Evolutionary conservation across 768 basidiomycete genomes (phyloP), one percentile per base, ranked within the genome.

Genomic region (Strobilomyces confusus): DNA sequence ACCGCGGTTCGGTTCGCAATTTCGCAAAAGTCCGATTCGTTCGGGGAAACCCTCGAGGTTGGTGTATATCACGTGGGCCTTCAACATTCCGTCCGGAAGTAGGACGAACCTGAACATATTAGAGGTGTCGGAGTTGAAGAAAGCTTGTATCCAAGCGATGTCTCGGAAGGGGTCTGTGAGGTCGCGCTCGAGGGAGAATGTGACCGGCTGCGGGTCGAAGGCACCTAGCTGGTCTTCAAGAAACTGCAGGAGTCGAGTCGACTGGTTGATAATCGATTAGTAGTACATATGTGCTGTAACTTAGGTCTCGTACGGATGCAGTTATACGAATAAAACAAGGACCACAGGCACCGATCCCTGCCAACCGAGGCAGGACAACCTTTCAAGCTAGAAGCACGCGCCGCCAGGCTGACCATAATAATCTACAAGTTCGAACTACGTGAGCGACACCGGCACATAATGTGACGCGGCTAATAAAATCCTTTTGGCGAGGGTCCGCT

Each of bases 71-170:
- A 69, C 69, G 56, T 77, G 73, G 6, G 79, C 77, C 58, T 76
- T 76, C 79, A 80, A 81, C 9, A 59, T 59, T 48, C 73, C 69
- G 17, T 71, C 69, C 30, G 69, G 46, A 23, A 73, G 67, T 14
- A 74, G 79, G 36, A 83, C 73, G 11, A 79, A 67, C 33, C 77
- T 76, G 47, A 78, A 71, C 47, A 83, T 60, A 32, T 78, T 80
- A 45, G 66, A 69, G 30, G 70, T 75, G 53, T 75, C 70, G 59
- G 84, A 78, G 20, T 71, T 68, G 66, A 80, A 75, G 52, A 64
- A 62, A 0, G 68, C 69, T 41, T 77, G 77, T n/a, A 80, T 63
- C 75, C 72, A 80, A 14, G 64, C 63, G 3, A 78, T 38, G 44
- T 77, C 77, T 0, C 67, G 60, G 37, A 66, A 72, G 1, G 66